Conservation (phyloP, 768 basidiomycete species). For the Auricularia auricula-judae region DNA sequence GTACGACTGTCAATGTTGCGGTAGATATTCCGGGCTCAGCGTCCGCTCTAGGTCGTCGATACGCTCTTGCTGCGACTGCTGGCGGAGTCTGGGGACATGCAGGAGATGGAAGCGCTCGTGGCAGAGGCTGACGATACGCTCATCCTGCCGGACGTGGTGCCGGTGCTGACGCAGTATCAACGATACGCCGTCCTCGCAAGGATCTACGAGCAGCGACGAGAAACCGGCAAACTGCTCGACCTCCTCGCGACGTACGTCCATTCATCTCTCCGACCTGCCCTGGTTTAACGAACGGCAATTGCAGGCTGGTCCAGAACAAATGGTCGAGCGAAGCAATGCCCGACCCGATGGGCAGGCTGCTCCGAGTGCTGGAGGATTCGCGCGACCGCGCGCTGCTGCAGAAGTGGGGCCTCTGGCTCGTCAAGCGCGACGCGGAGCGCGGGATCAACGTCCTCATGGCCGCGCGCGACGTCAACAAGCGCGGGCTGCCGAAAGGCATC, state of each 20-base stretch:
- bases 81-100: slow-evolving; percentile 45
- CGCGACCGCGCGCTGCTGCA: slow-evolving; percentile 53
- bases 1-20: neutral
- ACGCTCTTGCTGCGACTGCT: slow-evolving; percentile 71
- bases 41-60: slow-evolving; percentile 53
- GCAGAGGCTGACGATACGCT: slow-evolving; percentile 40
- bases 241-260: slow-evolving; percentile 52
- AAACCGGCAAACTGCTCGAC: slow-evolving; percentile 53
- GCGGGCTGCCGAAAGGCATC: slow-evolving; percentile 28
- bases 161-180: slow-evolving; percentile 35
- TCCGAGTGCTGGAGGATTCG: slow-evolving; percentile 42
- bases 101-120: slow-evolving; percentile 51
- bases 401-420: slow-evolving; percentile 75
- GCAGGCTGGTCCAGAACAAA: slow-evolving; percentile 54
- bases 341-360: slow-evolving; percentile 53
- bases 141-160: slow-evolving; percentile 52
- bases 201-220: slow-evolving; percentile 45
- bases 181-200: slow-evolving; percentile 52
- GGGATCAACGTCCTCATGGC: slow-evolving; percentile 73
- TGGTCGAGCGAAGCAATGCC: slow-evolving; percentile 51
- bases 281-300: neutral
- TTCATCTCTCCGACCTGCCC: neutral
- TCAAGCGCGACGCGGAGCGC: slow-evolving; percentile 52
- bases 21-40: neutral
- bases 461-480: slow-evolving; percentile 26